Percentiles rank a stretch among this genome's conserved stretches.
Conservation (phyloP, 139 green algal genomes). For the Chlamydomonas sp. region DNA sequence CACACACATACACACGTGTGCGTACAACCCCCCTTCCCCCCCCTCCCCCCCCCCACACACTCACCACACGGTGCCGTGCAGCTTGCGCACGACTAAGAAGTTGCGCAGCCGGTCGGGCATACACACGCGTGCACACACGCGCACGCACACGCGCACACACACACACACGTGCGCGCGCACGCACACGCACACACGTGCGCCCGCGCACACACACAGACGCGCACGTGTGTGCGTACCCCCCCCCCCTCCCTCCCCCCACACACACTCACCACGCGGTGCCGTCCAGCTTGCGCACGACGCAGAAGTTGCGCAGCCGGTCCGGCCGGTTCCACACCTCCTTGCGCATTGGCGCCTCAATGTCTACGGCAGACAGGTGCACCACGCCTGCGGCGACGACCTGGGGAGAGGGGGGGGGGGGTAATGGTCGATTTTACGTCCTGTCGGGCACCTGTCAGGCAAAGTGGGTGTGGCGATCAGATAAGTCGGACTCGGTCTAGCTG, state of each 20-base stretch:
- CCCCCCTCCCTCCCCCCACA: no score
- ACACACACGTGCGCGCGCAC: no score
- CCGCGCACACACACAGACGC: no score
- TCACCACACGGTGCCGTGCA: conserved; percentile 74
- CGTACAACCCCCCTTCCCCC: no score
- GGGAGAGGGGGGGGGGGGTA: neutral
- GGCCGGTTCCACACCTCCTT: conserved; percentile 60
- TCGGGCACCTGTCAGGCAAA: neutral
- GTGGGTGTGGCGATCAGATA: neutral
- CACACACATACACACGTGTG: no score
- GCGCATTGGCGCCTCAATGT: conserved; percentile 49
- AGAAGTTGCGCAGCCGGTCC: conserved; percentile 72
- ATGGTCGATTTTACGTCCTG: conserved; percentile 33
- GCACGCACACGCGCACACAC: no score
- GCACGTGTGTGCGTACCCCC: no score
- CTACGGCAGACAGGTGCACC: conserved; percentile 50
- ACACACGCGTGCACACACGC: conserved; percentile 49
- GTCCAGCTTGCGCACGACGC: conserved; percentile 72
- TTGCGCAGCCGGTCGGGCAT: conserved; percentile 49
- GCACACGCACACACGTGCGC: no score
- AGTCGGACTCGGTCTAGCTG: neutral
- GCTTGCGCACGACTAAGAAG: conserved; percentile 76
- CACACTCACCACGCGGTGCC: conserved; percentile 66
- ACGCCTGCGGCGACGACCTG: conserved; percentile 74
- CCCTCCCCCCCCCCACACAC: no score